These are phyloP conservation scores for Endoconidiophora polonica DNA, from an alignment of 2,329 filamentous ascomycete species.

Conservation along the genomic window DNA sequence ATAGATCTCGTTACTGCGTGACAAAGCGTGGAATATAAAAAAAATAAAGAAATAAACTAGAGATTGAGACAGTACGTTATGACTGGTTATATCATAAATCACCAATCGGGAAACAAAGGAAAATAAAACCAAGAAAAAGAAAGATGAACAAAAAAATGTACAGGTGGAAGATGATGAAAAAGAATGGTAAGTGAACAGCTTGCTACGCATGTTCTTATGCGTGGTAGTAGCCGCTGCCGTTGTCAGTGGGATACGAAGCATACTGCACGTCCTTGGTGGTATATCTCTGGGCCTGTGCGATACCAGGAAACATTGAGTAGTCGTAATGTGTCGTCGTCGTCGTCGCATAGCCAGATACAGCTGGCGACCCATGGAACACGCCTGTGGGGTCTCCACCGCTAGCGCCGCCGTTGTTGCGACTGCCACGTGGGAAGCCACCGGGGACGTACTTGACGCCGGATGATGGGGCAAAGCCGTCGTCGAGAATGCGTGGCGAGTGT, in stretches of 20 bases:
- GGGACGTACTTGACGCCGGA: too few relatives aligned
- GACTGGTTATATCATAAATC: too few relatives aligned
- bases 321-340: background rate
- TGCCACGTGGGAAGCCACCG: background rate
- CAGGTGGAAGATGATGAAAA: background rate
- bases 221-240: background rate
- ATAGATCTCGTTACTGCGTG: too few relatives aligned
- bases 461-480: background rate
- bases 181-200: background rate
- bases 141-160: background rate
- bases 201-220: too few relatives aligned
- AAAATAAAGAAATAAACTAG: too few relatives aligned
- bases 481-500: background rate
- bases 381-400: too few relatives aligned
- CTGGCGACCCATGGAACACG: too few relatives aligned
- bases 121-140: background rate
- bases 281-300: background rate
- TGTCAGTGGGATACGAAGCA: background rate
- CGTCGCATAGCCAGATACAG: background rate
- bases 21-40: too few relatives aligned
- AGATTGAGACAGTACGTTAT: too few relatives aligned
- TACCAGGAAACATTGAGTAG: background rate
- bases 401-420: background rate
- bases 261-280: slow-evolving; percentile 1
- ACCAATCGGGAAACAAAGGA: background rate